A percentile compares a stretch with the other conserved stretches of the same genome.
Conservation (phyloP, 2,329 filamentous ascomycete genomes). For the Sporothrix pallida region DNA sequence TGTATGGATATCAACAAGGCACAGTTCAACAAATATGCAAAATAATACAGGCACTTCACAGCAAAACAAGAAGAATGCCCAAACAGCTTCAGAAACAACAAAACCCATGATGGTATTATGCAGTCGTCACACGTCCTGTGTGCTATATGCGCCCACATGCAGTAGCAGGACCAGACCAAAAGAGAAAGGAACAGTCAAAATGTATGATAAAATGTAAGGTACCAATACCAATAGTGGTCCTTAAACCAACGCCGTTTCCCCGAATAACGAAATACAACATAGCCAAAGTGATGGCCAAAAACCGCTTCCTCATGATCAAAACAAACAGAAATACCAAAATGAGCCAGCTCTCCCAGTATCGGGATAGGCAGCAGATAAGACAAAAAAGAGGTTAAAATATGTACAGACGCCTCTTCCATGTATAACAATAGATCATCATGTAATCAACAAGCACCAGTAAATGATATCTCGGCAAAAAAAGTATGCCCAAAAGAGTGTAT, state of each 20-base stretch:
- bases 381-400: neutral
- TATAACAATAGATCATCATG: neutral
- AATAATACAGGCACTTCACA: neutral
- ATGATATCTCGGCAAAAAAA: neutral
- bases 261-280: neutral
- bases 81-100: neutral
- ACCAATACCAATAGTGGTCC: neutral
- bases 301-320: conserved; percentile 1
- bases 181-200: neutral
- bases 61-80: neutral
- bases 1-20: too few species aligned
- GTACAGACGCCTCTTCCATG: conserved; percentile 10
- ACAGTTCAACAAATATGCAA: too few species aligned
- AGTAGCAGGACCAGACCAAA: conserved; percentile 6
- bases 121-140: conserved; percentile 8
- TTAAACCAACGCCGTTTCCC: neutral
- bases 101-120: conserved; percentile 11
- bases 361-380: neutral
- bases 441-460: neutral
- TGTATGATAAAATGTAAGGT: neutral
- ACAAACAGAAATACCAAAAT: neutral
- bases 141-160: conserved; percentile 25
- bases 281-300: neutral
- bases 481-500: neutral
- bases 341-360: neutral